phyloP scores from a whole-genome alignment of 495 filamentous ascomycete genomes.

The Podospora appendiculata region DNA sequence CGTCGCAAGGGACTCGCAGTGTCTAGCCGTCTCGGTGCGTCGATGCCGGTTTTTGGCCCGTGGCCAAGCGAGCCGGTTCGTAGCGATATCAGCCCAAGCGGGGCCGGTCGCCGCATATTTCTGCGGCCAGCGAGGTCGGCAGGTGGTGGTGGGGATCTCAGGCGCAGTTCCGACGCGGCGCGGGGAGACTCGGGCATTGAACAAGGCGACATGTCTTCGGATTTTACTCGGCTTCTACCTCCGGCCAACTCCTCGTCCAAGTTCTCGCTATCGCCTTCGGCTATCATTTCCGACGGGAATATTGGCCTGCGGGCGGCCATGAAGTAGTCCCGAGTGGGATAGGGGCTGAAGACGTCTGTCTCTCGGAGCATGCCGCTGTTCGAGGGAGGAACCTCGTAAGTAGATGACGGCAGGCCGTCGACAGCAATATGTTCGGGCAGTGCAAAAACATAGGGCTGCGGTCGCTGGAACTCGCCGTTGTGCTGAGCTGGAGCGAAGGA shows the following conservation, averaged over 20 bases:
- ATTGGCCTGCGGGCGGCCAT: constrained; percentile 6
- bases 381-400: constrained; percentile 1
- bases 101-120: constrained; percentile 36
- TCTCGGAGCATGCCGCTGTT: constrained; percentile 9
- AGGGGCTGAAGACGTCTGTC: constrained; percentile 6
- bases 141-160: constrained; percentile 39
- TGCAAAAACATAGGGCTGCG: constrained; percentile 7
- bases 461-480: constrained; percentile 10
- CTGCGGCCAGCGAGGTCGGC: constrained; percentile 40
- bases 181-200: constrained; percentile 21
- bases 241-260: constrained; percentile 4
- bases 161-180: constrained; percentile 15
- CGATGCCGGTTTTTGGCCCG: constrained; percentile 31
- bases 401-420: neutral
- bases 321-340: constrained; percentile 17
- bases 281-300: constrained; percentile 18
- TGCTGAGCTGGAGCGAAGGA: constrained; percentile 5
- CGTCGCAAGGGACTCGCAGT: constrained; percentile 36
- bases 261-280: constrained; percentile 1
- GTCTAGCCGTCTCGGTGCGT: constrained; percentile 27
- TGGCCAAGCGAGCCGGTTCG: constrained; percentile 25
- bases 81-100: constrained; percentile 27
- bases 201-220: constrained; percentile 18
- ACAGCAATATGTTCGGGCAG: neutral
- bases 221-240: constrained; percentile 11